Percentiles rank a stretch among this genome's conserved stretches.
Evolutionary conservation across 345 rosid species (phyloP).

Genomic region (Balakata baccata): DNA sequence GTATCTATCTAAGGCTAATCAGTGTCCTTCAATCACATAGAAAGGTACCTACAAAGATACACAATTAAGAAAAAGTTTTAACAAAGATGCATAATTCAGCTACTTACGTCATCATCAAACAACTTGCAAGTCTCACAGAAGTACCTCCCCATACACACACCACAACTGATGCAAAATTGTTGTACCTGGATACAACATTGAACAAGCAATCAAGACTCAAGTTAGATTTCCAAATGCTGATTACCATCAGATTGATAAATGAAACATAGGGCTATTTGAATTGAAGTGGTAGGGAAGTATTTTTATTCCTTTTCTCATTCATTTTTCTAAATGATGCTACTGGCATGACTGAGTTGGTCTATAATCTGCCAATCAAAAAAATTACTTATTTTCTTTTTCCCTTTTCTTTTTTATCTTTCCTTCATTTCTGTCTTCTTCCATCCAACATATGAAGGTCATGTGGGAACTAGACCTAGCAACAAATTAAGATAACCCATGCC

Average conservation of each 20-base stretch:
- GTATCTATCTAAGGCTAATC: too few species aligned
- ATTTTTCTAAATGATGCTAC: too few species aligned
- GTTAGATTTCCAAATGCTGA: neutral
- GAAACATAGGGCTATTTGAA: neutral
- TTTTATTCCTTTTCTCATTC: neutral
- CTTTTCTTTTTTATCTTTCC: neutral
- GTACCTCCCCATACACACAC: slow-evolving; percentile 86
- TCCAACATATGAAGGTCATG: neutral
- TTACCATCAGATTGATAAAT: neutral
- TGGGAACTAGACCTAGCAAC: neutral
- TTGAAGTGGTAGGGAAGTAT: neutral
- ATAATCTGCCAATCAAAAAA: neutral
- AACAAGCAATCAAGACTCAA: slow-evolving; percentile 5
- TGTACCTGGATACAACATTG: slow-evolving; percentile 46
- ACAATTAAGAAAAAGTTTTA: too few species aligned
- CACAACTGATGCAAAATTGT: slow-evolving; percentile 65
- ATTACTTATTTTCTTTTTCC: neutral
- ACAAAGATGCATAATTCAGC: neutral
- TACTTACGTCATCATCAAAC: slow-evolving; percentile 84
- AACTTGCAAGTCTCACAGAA: slow-evolving; percentile 73
- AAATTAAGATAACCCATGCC: neutral
- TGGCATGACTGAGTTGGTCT: too few species aligned
- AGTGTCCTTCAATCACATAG: too few species aligned
- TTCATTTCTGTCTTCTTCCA: neutral
- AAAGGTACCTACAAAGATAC: too few species aligned